A percentile compares a stretch with the other conserved stretches of the same genome.
These are phyloP conservation scores for Metrosideros polymorpha DNA, from an alignment of 441 rosid species.

Conservation along the genomic window DNA sequence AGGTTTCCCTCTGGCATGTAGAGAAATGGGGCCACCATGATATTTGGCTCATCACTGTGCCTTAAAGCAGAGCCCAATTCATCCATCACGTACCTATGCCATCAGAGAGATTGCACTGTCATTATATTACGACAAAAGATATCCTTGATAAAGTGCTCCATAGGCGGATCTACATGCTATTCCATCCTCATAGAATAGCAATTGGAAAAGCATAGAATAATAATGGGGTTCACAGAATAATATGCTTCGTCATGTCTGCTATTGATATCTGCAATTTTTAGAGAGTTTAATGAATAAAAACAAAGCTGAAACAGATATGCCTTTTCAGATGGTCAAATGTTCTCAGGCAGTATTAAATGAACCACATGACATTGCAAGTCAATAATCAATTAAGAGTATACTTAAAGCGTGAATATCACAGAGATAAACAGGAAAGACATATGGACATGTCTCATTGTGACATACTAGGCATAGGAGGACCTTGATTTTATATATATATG, in stretches of 20 bases:
- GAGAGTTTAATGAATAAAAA: neutral
- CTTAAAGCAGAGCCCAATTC: slow-evolving; percentile 85
- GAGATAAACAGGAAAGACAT: neutral
- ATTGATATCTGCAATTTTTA: neutral
- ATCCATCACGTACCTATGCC: slow-evolving; percentile 87
- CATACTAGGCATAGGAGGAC: neutral
- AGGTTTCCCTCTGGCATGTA: slow-evolving; percentile 82
- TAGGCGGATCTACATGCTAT: neutral
- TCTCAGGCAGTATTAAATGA: slow-evolving; percentile 50
- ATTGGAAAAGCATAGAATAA: neutral
- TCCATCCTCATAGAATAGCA: neutral
- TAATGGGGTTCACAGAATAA: neutral
- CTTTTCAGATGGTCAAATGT: slow-evolving; percentile 69
- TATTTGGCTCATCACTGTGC: slow-evolving; percentile 87
- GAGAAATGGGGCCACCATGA: slow-evolving; percentile 86
- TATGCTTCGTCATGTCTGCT: neutral
- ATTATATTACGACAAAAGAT: neutral
- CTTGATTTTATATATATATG: neutral
- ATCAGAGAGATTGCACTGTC: neutral
- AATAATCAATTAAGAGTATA: neutral
- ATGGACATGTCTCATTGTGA: neutral
- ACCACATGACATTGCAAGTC: neutral
- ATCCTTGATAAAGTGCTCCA: neutral
- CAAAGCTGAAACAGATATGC: neutral
- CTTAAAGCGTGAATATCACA: neutral